Conservation (phyloP, 495 filamentous ascomycete species). For the Immersiella caudata region DNA sequence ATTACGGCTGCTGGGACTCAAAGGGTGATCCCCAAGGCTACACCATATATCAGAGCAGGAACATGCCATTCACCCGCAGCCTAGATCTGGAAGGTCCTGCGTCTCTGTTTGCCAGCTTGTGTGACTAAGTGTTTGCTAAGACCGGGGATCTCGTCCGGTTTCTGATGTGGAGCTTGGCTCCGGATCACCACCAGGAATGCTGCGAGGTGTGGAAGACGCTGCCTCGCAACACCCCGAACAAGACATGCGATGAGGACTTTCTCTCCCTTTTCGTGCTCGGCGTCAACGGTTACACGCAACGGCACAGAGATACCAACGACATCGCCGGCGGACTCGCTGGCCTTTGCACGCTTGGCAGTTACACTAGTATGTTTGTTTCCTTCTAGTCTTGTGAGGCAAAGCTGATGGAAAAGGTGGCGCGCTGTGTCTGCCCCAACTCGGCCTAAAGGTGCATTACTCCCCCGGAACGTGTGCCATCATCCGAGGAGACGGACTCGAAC, state of each 20-base stretch:
- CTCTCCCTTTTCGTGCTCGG: neutral
- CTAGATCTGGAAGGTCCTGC: too few relatives aligned
- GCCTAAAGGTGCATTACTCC: neutral
- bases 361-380: neutral
- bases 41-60: neutral
- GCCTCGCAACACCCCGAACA: neutral
- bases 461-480: conserved; percentile 13
- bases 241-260: neutral
- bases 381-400: neutral
- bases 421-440: conserved; percentile 13
- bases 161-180: neutral
- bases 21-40: neutral
- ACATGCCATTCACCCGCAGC: neutral
- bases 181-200: neutral
- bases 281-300: neutral
- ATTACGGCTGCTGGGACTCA: conserved; percentile 3
- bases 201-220: neutral
- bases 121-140: neutral
- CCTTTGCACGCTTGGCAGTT: conserved; percentile 1
- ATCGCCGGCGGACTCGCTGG: neutral
- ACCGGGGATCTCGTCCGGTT: neutral
- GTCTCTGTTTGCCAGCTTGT: neutral
- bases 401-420: neutral
- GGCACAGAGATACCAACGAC: conserved; percentile 5
- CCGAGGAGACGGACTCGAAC: conserved; percentile 6